Conservation (phyloP, 345 rosid species). For the Eucalyptus grandis region DNA sequence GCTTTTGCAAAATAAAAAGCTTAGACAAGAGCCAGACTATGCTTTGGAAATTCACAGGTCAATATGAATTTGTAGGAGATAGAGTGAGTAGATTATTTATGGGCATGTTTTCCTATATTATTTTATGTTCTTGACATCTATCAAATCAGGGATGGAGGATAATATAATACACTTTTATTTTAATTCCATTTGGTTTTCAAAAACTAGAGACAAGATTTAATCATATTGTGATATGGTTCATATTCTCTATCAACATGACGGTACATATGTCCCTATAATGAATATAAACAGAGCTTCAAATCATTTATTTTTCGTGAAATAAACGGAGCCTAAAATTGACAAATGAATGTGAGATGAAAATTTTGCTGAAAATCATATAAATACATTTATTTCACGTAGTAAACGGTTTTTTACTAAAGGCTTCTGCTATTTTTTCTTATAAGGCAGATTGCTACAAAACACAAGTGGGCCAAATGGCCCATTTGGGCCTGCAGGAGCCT, state of each 20-base stretch:
- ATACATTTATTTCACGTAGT: neutral
- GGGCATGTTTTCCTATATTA: neutral
- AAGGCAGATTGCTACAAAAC: neutral
- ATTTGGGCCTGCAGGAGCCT: neutral
- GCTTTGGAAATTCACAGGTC: neutral
- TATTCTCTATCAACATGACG: accelerated
- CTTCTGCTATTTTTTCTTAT: neutral
- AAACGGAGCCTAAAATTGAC: too few species aligned
- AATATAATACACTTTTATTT: neutral
- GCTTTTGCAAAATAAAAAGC: neutral
- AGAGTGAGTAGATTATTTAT: neutral
- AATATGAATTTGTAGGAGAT: neutral
- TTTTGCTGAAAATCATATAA: neutral
- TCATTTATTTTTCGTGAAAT: too few species aligned
- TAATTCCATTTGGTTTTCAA: neutral
- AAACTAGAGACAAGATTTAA: neutral
- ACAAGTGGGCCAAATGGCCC: neutral
- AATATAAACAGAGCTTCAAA: too few species aligned
- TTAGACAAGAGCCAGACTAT: neutral
- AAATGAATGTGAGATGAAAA: neutral
- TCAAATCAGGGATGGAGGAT: neutral
- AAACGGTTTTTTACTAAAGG: neutral
- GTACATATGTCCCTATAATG: accelerated
- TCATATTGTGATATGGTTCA: too few species aligned
- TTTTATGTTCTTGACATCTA: neutral